Percentiles rank a stretch among this genome's conserved stretches.
These are phyloP conservation scores for Lippia alba DNA, from an alignment of 305 asterid species.

Conservation along the genomic window DNA sequence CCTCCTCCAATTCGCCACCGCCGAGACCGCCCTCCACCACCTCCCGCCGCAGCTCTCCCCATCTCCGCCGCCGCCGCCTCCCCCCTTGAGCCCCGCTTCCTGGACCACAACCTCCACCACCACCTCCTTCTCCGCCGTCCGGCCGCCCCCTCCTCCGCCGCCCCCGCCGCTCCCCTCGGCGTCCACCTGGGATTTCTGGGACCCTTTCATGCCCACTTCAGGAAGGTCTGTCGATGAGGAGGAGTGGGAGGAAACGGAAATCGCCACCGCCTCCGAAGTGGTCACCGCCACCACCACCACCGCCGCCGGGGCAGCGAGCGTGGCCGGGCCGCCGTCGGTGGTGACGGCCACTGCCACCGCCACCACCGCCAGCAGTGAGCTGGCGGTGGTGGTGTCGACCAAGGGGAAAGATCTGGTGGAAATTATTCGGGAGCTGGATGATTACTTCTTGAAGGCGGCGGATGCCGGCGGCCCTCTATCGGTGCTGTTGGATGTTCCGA, in stretches of 20 bases:
- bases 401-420: slow-evolving; percentile 82
- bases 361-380: slow-evolving; percentile 63
- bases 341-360: slow-evolving; percentile 56
- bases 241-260: slow-evolving; percentile 87
- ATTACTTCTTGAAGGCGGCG: slow-evolving; percentile 86
- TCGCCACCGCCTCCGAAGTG: slow-evolving; percentile 60
- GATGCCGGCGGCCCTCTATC: slow-evolving; percentile 88
- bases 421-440: slow-evolving; percentile 85
- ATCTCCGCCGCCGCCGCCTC: slow-evolving; percentile 29
- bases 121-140: slow-evolving; percentile 59
- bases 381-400: slow-evolving; percentile 84
- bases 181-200: slow-evolving; percentile 96
- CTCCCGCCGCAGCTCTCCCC: slow-evolving; percentile 39
- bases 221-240: slow-evolving; percentile 73
- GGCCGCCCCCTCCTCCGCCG: slow-evolving; percentile 75
- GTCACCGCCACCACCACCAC: slow-evolving; percentile 60
- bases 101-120: slow-evolving; percentile 64
- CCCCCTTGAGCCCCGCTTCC: slow-evolving; percentile 72
- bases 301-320: slow-evolving; percentile 53
- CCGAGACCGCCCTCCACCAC: slow-evolving; percentile 73
- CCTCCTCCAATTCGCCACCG: slow-evolving; percentile 88
- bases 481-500: slow-evolving; percentile 74
- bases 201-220: slow-evolving; percentile 78
- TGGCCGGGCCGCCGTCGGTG: slow-evolving; percentile 72
- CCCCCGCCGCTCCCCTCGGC: slow-evolving; percentile 67